Evolutionary conservation across 2,329 filamentous ascomycete genomes (phyloP).

Genomic region (Alternaria angustiovoidea): DNA sequence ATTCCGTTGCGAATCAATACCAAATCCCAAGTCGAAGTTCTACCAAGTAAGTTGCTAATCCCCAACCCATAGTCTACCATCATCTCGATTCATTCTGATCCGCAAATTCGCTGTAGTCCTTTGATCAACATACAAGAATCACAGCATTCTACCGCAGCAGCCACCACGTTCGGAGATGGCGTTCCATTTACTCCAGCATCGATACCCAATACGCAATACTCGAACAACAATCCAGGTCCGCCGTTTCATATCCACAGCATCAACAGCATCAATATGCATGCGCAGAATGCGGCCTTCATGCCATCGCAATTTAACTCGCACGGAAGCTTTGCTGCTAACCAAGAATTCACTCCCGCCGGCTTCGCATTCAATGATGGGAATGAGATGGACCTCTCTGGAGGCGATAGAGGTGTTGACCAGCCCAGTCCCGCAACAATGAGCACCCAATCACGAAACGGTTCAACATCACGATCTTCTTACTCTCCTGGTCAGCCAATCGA

Average conservation of each 20-base stretch:
- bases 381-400: conserved; percentile 49
- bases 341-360: conserved; percentile 13
- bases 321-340: conserved; percentile 7
- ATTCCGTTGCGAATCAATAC: conserved; percentile 8
- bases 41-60: conserved; percentile 26
- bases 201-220: conserved; percentile 18
- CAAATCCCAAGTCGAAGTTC: not conserved
- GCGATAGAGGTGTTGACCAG: conserved; percentile 39
- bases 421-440: conserved; percentile 46
- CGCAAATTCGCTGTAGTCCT: conserved; percentile 38
- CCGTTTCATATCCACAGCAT: conserved; percentile 35
- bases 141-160: conserved; percentile 33
- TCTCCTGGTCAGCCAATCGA: conserved; percentile 41
- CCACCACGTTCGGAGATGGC: conserved; percentile 39
- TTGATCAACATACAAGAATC: conserved; percentile 48
- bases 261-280: conserved; percentile 34
- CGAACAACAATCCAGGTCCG: conserved; percentile 22
- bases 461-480: conserved; percentile 48
- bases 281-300: conserved; percentile 25
- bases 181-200: conserved; percentile 1
- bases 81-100: conserved; percentile 37
- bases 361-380: conserved; percentile 31
- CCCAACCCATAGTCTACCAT: conserved; percentile 14
- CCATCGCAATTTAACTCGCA: conserved; percentile 9
- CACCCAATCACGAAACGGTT: conserved; percentile 41